A percentile compares a stretch with the other conserved stretches of the same genome.
Conservation (phyloP, 352 stramenopile species). For the Pythium rhizo-oryzae region DNA sequence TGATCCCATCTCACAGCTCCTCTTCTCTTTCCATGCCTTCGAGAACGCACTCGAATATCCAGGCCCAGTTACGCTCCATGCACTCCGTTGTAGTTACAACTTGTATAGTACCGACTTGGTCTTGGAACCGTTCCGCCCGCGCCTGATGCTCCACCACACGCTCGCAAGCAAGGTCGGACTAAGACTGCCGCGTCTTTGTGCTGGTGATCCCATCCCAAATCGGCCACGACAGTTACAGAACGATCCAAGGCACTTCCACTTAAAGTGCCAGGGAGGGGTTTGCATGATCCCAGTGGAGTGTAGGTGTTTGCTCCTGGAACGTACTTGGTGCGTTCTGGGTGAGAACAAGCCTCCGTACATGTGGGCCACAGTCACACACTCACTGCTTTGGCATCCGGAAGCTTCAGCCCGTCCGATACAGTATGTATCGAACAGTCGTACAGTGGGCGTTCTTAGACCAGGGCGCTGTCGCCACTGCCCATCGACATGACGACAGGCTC, state of each 20-base stretch:
- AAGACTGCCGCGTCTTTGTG: conserved; percentile 6
- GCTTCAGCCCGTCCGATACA: background rate
- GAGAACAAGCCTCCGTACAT: background rate
- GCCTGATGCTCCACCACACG: background rate
- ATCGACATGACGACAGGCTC: background rate
- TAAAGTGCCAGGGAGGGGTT: background rate
- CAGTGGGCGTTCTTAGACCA: background rate
- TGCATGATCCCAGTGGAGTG: background rate
- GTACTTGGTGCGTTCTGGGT: conserved; percentile 7
- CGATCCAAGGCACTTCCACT: conserved; percentile 1
- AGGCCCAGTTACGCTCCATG: background rate
- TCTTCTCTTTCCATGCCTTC: background rate
- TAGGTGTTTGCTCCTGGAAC: background rate
- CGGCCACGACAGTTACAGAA: conserved; percentile 15
- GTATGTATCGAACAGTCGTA: background rate
- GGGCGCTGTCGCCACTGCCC: background rate
- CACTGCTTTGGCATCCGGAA: background rate
- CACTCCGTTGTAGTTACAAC: too few species aligned
- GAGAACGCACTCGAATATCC: background rate
- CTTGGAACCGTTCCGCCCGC: too few species aligned
- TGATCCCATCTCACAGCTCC: background rate
- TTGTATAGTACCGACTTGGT: too few species aligned
- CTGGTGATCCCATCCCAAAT: conserved; percentile 1
- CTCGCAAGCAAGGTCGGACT: conserved; percentile 5
- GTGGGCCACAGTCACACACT: background rate